Percentiles rank a stretch among this genome's conserved stretches.
These are phyloP conservation scores for Spongospora subterranea DNA, from an alignment of 208 protist genomes.

Conservation along the genomic window DNA sequence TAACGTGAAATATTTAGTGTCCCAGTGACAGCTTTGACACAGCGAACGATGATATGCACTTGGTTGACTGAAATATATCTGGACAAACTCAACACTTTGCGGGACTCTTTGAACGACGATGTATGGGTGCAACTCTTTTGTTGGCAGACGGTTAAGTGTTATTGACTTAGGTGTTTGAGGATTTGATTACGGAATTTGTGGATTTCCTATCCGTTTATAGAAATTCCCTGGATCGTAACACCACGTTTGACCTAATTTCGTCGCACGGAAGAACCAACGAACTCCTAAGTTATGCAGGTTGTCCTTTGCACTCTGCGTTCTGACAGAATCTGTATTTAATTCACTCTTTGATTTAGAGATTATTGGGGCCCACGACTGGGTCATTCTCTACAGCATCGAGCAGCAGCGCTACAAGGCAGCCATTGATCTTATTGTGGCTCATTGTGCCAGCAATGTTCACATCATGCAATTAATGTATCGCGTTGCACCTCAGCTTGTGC, in stretches of 20 bases:
- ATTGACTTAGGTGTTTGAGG: constrained; percentile 7
- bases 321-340: not conserved
- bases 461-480: constrained; percentile 25
- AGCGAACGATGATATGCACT: constrained; percentile 42
- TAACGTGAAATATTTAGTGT: constrained; percentile 19
- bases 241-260: constrained; percentile 50
- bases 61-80: constrained; percentile 49
- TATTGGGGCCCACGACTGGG: constrained; percentile 50
- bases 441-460: not conserved
- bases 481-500: constrained; percentile 3
- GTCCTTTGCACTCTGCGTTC: not conserved
- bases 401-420: not conserved
- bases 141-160: not conserved
- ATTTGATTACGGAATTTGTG: constrained; percentile 21
- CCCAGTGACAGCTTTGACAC: not conserved
- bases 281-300: not conserved
- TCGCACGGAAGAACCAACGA: not conserved
- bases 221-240: constrained; percentile 1
- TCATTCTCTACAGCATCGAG: constrained; percentile 23
- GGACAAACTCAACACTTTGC: not conserved
- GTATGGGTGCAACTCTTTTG: not conserved
- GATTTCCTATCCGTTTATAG: constrained; percentile 48
- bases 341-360: not conserved
- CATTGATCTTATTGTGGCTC: not conserved
- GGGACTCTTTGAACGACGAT: constrained; percentile 10